Conservation (phyloP, 176 grass and related monocot species). For the Eleusine indica region DNA sequence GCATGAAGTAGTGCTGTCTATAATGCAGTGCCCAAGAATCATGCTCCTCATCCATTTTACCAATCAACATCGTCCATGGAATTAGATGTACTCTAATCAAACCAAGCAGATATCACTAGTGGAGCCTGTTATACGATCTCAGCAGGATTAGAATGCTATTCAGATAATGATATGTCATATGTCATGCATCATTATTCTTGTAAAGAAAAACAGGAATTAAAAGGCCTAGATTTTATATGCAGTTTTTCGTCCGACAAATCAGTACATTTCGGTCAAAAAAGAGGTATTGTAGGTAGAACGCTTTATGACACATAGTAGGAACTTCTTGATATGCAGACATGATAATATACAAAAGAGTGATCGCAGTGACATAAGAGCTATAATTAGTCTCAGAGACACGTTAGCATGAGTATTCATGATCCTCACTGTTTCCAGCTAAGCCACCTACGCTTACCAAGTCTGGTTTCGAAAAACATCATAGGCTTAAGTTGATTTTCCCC, state of each 20-base stretch:
- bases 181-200: neutral
- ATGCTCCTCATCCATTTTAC: neutral
- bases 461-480: slow-evolving; percentile 5
- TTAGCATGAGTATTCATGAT: neutral
- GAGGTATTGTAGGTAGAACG: neutral
- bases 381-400: neutral
- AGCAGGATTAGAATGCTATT: neutral
- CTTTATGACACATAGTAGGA: neutral
- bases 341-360: neutral
- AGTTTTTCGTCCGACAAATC: neutral
- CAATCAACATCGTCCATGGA: neutral
- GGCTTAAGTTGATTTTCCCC: neutral
- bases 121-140: neutral
- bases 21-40: neutral
- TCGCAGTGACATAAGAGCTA: neutral
- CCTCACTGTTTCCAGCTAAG: slow-evolving; percentile 23
- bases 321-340: neutral
- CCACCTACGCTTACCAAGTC: slow-evolving; percentile 2
- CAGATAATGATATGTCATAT: neutral
- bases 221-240: neutral
- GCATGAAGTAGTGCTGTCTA: neutral
- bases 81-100: neutral
- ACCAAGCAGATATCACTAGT: neutral
- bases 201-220: neutral
- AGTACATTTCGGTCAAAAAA: neutral